A percentile compares a stretch with the other conserved stretches of the same genome.
Conservation (phyloP, 306 rosid species). For the Rosa lucieae region DNA sequence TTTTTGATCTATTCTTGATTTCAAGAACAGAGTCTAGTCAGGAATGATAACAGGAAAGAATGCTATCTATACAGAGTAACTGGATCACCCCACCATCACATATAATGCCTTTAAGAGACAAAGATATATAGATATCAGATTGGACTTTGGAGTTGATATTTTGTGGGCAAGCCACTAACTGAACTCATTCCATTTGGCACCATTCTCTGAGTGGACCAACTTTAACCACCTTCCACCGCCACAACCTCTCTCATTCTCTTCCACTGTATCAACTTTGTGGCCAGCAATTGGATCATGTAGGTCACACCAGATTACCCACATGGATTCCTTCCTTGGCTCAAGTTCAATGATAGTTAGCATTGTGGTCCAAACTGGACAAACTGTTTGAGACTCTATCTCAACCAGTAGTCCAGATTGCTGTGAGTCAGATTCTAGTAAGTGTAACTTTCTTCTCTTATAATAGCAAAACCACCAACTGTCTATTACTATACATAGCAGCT, state of each 20-base stretch:
- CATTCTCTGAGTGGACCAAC: not conserved
- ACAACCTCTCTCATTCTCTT: not conserved
- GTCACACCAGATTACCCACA: slow-evolving; percentile 12
- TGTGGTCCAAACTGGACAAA: slow-evolving; percentile 5
- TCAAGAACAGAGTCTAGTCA: not conserved
- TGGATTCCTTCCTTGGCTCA: slow-evolving; percentile 1
- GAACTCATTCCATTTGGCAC: slow-evolving; percentile 7
- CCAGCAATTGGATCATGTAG: not conserved
- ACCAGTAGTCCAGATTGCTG: not conserved
- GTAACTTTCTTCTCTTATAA: not conserved
- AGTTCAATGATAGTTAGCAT: not conserved
- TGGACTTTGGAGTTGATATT: slow-evolving; percentile 4
- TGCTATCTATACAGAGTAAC: not conserved
- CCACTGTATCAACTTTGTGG: slow-evolving; percentile 3
- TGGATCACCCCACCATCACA: not conserved
- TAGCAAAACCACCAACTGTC: not conserved
- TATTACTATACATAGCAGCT: slow-evolving; percentile 8
- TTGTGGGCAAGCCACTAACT: not conserved
- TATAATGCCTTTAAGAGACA: not conserved
- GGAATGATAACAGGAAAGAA: not conserved
- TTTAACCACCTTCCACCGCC: not conserved
- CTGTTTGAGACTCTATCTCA: slow-evolving; percentile 2
- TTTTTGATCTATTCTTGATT: no score
- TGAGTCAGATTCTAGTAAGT: not conserved
- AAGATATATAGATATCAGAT: not conserved